Percentiles rank a stretch among this genome's conserved stretches.
These are phyloP conservation scores for Mycothermus thermophilus DNA, from an alignment of 495 filamentous ascomycete genomes.

Conservation along the genomic window DNA sequence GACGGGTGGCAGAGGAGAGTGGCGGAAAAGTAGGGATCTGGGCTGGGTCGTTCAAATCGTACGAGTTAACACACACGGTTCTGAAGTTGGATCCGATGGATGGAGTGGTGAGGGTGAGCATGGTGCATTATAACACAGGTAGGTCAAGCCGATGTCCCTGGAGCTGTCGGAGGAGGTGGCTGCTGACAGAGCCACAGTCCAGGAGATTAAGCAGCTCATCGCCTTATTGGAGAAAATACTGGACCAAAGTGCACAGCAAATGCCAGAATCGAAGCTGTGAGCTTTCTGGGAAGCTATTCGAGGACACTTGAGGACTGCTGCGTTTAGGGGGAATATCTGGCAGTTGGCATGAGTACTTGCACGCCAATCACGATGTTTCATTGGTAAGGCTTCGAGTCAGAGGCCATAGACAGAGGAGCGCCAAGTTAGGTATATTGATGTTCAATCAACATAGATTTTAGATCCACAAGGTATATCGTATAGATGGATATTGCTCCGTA, in stretches of 20 bases:
- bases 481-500: too few species aligned
- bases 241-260: not conserved
- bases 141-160: conserved; percentile 22
- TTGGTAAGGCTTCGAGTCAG: too few species aligned
- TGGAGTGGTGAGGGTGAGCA: conserved; percentile 54
- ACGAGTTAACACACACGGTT: conserved; percentile 45
- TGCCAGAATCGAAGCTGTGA: not conserved
- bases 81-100: conserved; percentile 38
- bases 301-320: too few species aligned
- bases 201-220: conserved; percentile 39
- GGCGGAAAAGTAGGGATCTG: conserved; percentile 39
- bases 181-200: conserved; percentile 25
- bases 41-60: conserved; percentile 57
- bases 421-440: too few species aligned
- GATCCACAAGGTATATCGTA: too few species aligned
- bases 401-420: too few species aligned
- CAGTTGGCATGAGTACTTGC: too few species aligned
- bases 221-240: conserved; percentile 11
- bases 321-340: too few species aligned
- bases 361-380: too few species aligned
- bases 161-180: not conserved
- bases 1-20: conserved; percentile 42
- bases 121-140: conserved; percentile 68
- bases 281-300: too few species aligned
- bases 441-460: too few species aligned